Evolutionary conservation across 768 basidiomycete species (phyloP), one percentile per base, ranked within the genome.

Genomic region (Boletus insuetus): DNA sequence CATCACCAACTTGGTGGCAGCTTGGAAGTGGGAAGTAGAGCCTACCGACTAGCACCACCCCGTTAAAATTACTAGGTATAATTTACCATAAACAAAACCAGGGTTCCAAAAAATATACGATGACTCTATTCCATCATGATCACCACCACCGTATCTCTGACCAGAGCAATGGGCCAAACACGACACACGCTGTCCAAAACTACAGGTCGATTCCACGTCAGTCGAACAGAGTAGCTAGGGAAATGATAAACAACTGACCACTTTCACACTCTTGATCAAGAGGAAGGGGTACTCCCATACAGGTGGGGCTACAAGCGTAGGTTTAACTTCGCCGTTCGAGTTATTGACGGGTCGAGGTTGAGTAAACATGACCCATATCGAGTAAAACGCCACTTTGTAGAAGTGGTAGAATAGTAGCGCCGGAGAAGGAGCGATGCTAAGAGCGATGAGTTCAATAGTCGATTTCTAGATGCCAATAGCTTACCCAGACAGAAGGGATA

Each of bases 381-480:
- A 86, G 74, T 97, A 99, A 60, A 99, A 82, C 0, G 97, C 97
- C 60, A 99, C 97, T 26, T 82, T 75, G 79, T 96, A 99, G 75
- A 99, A 99, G 76, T 98, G 97, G 65, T 82, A 83, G 60, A 87
- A 83, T 19, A 99, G 84, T 43, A 93, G 75, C 12, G 82, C 58
- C 0, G 94, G 92, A n/a, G 89, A 87, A 6, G 91, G 87, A 2
- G 82, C 78, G 55, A 96, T 81, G 13, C 94, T 96, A 65, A 3
- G 24, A 32, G 35, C 7, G 29, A 24, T 29, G 7, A 17, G 46
- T 24, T 9, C 54, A 47, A 35, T 49, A 32, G 5, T 53, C 19
- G 9, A 29, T 14, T 42, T 34, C 10, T 8, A 0, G n/a, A 44
- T 6, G 19, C 6, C 41, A 32, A 24, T 49, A n/a, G 74, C 84